Percentiles rank a stretch among this genome's conserved stretches.
phyloP scores from a whole-genome alignment of 2,329 filamentous ascomycete genomes.

The Chrysoporthe cubensis region DNA sequence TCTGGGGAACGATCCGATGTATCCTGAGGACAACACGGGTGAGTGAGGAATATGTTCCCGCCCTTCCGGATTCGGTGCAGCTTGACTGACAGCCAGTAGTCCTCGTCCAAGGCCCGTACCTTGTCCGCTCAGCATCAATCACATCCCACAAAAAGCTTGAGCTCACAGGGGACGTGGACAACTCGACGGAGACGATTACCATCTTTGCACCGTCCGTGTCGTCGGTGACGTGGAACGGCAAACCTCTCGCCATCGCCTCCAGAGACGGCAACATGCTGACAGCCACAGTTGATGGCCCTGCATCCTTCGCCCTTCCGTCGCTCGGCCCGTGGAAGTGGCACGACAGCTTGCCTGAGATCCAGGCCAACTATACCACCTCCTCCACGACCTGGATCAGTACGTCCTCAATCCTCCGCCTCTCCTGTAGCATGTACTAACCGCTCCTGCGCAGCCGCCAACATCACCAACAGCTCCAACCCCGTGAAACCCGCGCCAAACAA shows the following conservation, averaged over 20 bases:
- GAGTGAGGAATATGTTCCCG: conserved; percentile 14
- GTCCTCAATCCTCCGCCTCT: conserved; percentile 16
- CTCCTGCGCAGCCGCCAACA: conserved; percentile 44
- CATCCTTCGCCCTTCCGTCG: conserved; percentile 42
- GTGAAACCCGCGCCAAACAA: conserved; percentile 52
- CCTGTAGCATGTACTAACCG: neutral
- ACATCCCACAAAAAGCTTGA: conserved; percentile 39
- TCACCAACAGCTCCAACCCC: conserved; percentile 52
- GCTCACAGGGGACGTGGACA: conserved; percentile 50
- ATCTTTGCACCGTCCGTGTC: conserved; percentile 53
- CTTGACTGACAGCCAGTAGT: conserved; percentile 39
- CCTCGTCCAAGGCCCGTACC: conserved; percentile 55
- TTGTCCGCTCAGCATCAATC: conserved; percentile 51
- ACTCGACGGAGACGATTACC: conserved; percentile 44
- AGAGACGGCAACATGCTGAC: conserved; percentile 36
- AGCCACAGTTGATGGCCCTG: conserved; percentile 35
- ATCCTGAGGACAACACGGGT: conserved; percentile 50
- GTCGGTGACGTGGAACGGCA: conserved; percentile 56
- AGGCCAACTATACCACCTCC: conserved; percentile 46
- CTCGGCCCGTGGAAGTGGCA: conserved; percentile 51
- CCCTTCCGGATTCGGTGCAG: neutral
- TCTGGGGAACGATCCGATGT: conserved; percentile 50
- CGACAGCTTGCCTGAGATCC: conserved; percentile 54
- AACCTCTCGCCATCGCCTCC: conserved; percentile 38
- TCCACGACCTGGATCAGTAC: conserved; percentile 48